Percentiles rank a stretch among this genome's conserved stretches.
phyloP scores from a whole-genome alignment of 768 basidiomycete genomes.

The Xanthoconium stramineum region DNA sequence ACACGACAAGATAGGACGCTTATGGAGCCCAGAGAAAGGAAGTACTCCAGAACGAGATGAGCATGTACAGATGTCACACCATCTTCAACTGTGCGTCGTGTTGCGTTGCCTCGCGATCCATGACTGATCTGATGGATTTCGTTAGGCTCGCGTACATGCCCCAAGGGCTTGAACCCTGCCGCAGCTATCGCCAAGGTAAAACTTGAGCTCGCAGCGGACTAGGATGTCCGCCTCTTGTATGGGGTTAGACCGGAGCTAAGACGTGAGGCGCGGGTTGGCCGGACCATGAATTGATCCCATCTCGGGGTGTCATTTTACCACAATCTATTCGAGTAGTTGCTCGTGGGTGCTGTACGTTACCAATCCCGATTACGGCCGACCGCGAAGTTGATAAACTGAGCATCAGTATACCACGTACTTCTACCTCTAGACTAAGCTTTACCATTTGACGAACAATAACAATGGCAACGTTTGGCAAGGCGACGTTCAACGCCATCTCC shows the following conservation, averaged over 20 bases:
- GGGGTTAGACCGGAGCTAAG: background rate
- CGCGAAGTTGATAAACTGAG: background rate
- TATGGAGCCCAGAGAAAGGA: conserved; percentile 81
- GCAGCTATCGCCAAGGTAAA: background rate
- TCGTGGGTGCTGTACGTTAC: no score
- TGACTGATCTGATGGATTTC: conserved; percentile 2
- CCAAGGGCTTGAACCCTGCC: conserved; percentile 3
- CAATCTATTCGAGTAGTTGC: background rate
- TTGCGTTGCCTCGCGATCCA: background rate
- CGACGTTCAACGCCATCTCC: conserved; percentile 60
- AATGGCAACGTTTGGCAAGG: conserved; percentile 78
- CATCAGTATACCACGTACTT: background rate
- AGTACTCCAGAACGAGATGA: conserved; percentile 92
- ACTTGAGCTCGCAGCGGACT: conserved; percentile 1
- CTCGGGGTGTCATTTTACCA: background rate
- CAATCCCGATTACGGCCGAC: no score
- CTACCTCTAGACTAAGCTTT: background rate
- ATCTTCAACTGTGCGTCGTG: conserved; percentile 84
- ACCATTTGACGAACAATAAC: background rate
- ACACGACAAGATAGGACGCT: conserved; percentile 52
- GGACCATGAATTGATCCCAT: background rate
- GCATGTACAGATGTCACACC: conserved; percentile 89
- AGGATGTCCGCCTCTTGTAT: background rate
- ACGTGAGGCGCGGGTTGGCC: conserved; percentile 1
- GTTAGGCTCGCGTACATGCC: conserved; percentile 63